Evolutionary conservation across 768 basidiomycete genomes (phyloP).

Genomic region (Antrodiella citrinella): DNA sequence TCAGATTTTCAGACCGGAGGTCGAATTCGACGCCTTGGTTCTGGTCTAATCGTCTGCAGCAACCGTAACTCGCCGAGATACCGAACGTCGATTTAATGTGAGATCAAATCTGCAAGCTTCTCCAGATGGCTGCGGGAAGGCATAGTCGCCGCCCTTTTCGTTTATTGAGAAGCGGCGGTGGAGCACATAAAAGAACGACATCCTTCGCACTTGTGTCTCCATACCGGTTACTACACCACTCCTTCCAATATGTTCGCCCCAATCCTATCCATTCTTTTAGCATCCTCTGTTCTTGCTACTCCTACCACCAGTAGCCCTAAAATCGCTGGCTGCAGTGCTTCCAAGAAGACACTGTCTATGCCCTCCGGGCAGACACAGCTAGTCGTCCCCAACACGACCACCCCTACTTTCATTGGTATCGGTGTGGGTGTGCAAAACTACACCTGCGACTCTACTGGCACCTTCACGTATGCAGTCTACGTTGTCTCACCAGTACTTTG

Average conservation of each 20-base stretch:
- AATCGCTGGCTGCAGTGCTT: slow-evolving; percentile 14
- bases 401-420: slow-evolving; percentile 30
- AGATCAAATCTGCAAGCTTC: too few species aligned
- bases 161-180: too few species aligned
- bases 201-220: too few species aligned
- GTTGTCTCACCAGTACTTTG: background rate
- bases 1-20: too few species aligned
- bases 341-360: slow-evolving; percentile 12
- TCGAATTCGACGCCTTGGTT: too few species aligned
- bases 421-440: slow-evolving; percentile 43
- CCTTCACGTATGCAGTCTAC: slow-evolving; percentile 30
- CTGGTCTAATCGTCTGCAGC: too few species aligned
- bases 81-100: too few species aligned
- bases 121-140: too few species aligned
- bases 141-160: too few species aligned
- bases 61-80: too few species aligned
- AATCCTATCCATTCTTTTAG: slow-evolving; percentile 5
- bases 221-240: background rate
- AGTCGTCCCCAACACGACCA: slow-evolving; percentile 23
- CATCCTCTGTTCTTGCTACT: slow-evolving; percentile 8
- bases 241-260: slow-evolving; percentile 1
- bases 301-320: slow-evolving; percentile 7
- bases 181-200: too few species aligned
- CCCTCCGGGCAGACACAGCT: slow-evolving; percentile 22
- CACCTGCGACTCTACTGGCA: slow-evolving; percentile 30